Evolutionary conservation across 495 filamentous ascomycete genomes (phyloP), one percentile per base, ranked within the genome.

Genomic region (Aspergillus panamensis): DNA sequence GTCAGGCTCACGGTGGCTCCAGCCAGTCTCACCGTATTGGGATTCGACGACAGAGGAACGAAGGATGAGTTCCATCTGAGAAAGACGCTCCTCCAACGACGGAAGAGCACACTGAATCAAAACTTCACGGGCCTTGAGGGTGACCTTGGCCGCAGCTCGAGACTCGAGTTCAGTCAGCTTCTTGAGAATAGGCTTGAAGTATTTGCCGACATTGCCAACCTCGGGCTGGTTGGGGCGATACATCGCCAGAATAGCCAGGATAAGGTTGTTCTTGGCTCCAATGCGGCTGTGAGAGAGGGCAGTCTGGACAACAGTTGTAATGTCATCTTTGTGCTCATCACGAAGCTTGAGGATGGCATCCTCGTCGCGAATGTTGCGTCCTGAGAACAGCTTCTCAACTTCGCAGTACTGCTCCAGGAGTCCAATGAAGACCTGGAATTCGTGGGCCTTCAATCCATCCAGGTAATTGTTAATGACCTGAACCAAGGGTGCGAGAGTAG

Each of bases 31-130:
- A 32, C 94, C 94, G 69, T 98, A 98, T 63, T 89, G 85, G 39
- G 92, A 96, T 72, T 97, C 91, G 7, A 97, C 85, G n/a, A 98
- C 94, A 2, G 95, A 92, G 33, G 94, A 96, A 39, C 93, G 90
- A 32, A 98, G 82, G 64, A 98, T 98, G 73, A 97, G 93, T 76
- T 97, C 95, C 94, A 98, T 97, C 75, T 98, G 94, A 33, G 87
- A 83, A 7, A 89, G 86, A 61, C 94, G 84, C 80, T 98, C 94
- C 70, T 97, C 94, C 20, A 98, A 80, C 6, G 95, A 97, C 0
- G 94, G 94, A 67, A 98, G 81, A 32, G 94, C 92, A 62, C 91
- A 97, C 74, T 97, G 94, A 57, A 98, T 98, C 48, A 97, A 82
- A 30, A 97, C 87, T 72, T 98, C 94, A 63, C 94, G 89, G 33